Evolutionary conservation across 2,329 filamentous ascomycete genomes (phyloP), one percentile per base, ranked within the genome.

Genomic region (Paecilomyces formosus): DNA sequence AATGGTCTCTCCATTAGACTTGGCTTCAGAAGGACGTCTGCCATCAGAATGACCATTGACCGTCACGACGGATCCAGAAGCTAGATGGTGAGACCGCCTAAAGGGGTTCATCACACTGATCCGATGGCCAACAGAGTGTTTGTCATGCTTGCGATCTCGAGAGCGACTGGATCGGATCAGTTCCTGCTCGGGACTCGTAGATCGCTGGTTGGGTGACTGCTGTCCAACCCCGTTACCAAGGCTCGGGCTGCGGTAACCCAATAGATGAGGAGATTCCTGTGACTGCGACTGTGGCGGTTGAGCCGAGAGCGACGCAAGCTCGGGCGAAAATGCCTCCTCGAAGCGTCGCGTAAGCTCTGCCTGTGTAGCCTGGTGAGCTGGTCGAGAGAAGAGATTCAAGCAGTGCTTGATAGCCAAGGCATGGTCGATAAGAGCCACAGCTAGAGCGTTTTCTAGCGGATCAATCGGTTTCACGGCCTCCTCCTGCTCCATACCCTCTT

Each of bases 381-480:
- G 72, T 74, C 82, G 77, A 59, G 82, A 81, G 72, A 90, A 90
- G 65, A 86, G 81, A 3, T 80, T 80, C 62, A 97, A 75, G 66
- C 90, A 93, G 63, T 90, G 86, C 76, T 93, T 92, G 66, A 97
- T 86, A 72, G 90, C 87, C 60, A 96, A 83, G 2, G 91, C 90
- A 72, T 97, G 92, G 68, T 97, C 94, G 50, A 96, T 83, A 30
- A 97, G 81, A 0, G 91, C 89, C 71, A 92, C 89, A 68, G 88
- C 88, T 63, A 97, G 85, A 1, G 92, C 90, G 54, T 84, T 90
- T 63, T 95, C 88, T 66, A 92, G 81, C 1, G 78, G 77, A 63
- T 82, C 80, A 26, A 78, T 67, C 11, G 72, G 70, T 31, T 72
- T 71, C 0, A 83, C 78, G 22, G 78, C 76, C 3, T 85, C 70